Evolutionary conservation across 2,329 filamentous ascomycete genomes (phyloP).

Genomic region (Neoscytalidium dimidiatum): DNA sequence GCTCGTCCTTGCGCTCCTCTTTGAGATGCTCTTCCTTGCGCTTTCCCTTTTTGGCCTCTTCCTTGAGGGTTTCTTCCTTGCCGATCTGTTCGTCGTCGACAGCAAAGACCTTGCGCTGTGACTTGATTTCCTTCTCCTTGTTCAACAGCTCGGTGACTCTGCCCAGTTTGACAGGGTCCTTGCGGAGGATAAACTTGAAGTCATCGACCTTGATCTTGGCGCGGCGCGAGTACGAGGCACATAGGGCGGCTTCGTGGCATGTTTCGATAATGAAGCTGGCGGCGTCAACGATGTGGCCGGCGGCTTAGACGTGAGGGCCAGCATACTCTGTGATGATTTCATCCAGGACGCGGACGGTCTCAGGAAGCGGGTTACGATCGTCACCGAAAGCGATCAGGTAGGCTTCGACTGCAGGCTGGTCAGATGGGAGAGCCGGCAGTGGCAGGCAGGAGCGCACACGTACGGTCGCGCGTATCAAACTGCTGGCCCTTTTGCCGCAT

Average conservation of each 20-base stretch:
- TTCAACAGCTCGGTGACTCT: conserved; percentile 87
- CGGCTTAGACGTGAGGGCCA: neutral
- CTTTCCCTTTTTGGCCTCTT: conserved; percentile 45
- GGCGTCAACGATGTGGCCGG: neutral
- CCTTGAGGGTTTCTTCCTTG: conserved; percentile 50
- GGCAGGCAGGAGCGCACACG: conserved; percentile 21
- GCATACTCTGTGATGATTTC: conserved; percentile 82
- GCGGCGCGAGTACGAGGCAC: conserved; percentile 81
- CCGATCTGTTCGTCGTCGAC: conserved; percentile 65
- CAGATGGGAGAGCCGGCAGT: conserved; percentile 13
- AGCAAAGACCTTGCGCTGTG: conserved; percentile 74
- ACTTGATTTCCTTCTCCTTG: conserved; percentile 84
- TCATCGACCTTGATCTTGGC: conserved; percentile 99
- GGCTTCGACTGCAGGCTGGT: conserved; percentile 60
- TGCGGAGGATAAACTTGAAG: conserved; percentile 89
- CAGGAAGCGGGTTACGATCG: conserved; percentile 72
- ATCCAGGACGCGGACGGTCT: conserved; percentile 85
- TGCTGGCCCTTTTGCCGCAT: conserved; percentile 50
- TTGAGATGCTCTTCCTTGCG: conserved; percentile 39
- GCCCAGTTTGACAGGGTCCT: conserved; percentile 82
- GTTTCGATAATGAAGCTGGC: conserved; percentile 81
- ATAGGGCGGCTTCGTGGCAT: conserved; percentile 83
- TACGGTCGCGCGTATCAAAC: conserved; percentile 46
- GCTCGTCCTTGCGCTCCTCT: conserved; percentile 31
- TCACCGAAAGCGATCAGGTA: conserved; percentile 83